Evolutionary conservation across 495 filamentous ascomycete genomes (phyloP).

Genomic region (Podospora australis): DNA sequence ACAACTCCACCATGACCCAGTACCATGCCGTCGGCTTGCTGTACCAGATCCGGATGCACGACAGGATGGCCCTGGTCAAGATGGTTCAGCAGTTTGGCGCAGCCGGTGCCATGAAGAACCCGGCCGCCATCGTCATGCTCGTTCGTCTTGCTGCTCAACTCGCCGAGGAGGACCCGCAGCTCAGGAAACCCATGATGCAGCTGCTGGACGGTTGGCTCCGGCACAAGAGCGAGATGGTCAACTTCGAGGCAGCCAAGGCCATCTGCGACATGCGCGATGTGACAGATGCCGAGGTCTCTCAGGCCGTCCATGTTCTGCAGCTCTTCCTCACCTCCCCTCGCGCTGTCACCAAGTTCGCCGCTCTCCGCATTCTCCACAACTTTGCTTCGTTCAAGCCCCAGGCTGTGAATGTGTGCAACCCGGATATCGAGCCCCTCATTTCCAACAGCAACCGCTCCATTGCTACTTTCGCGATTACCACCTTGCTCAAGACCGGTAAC

Average conservation of each 20-base stretch:
- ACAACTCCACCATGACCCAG: conserved; percentile 88
- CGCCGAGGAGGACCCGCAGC: conserved; percentile 81
- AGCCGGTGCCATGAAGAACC: conserved; percentile 88
- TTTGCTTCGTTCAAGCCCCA: conserved; percentile 93
- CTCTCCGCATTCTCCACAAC: conserved; percentile 92
- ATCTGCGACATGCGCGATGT: conserved; percentile 93
- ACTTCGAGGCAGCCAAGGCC: conserved; percentile 97
- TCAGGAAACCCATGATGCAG: conserved; percentile 91
- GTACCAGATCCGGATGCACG: conserved; percentile 96
- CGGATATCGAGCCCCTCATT: conserved; percentile 92
- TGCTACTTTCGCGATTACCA: conserved; percentile 96
- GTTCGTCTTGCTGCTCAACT: conserved; percentile 91
- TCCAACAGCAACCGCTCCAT: conserved; percentile 96
- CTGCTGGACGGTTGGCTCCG: conserved; percentile 93
- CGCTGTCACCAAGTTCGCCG: conserved; percentile 95
- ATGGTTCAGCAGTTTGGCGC: conserved; percentile 98
- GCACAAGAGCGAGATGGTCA: conserved; percentile 99
- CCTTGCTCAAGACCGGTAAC: conserved; percentile 94
- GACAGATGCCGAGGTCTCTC: conserved; percentile 81
- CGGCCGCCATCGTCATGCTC: conserved; percentile 83
- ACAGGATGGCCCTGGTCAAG: conserved; percentile 98
- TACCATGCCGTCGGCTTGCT: conserved; percentile 97
- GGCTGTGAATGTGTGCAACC: conserved; percentile 88
- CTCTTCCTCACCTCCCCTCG: conserved; percentile 95
- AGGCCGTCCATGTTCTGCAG: conserved; percentile 91